These are phyloP conservation scores for Gastrolobium villosum DNA, from an alignment of 306 rosid species.

Conservation along the genomic window DNA sequence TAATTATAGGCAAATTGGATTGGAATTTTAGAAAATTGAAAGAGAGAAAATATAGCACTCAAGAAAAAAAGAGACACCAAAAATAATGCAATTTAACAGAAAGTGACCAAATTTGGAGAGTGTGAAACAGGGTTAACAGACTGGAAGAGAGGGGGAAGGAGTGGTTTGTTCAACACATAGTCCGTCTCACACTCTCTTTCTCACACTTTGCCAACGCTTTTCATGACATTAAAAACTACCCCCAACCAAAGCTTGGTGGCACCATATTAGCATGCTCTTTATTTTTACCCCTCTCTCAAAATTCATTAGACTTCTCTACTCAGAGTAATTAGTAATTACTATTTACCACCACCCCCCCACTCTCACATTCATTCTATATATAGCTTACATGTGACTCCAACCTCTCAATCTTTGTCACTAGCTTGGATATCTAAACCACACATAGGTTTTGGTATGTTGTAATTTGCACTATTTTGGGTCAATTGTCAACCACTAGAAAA, in stretches of 20 bases:
- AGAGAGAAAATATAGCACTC: slow-evolving; percentile 57
- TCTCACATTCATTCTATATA: slow-evolving; percentile 25
- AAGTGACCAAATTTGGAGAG: slow-evolving; percentile 70
- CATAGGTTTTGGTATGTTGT: slow-evolving; percentile 35
- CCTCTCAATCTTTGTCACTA: slow-evolving; percentile 46
- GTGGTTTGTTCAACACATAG: slow-evolving; percentile 53
- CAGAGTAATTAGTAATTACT: slow-evolving; percentile 30
- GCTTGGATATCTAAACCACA: slow-evolving; percentile 39
- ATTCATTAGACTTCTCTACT: neutral
- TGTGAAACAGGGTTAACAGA: slow-evolving; percentile 45
- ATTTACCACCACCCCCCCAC: slow-evolving; percentile 35
- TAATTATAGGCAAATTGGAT: slow-evolving; percentile 45
- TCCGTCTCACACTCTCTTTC: slow-evolving; percentile 96
- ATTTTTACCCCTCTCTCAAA: neutral
- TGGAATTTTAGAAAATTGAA: slow-evolving; percentile 41
- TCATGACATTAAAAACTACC: slow-evolving; percentile 51
- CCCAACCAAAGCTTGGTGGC: slow-evolving; percentile 56
- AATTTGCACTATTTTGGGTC: slow-evolving; percentile 34
- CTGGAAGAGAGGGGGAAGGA: slow-evolving; percentile 50
- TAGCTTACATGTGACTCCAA: slow-evolving; percentile 28
- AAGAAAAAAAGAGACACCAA: slow-evolving; percentile 44
- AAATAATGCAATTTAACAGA: slow-evolving; percentile 63
- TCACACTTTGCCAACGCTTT: slow-evolving; percentile 94
- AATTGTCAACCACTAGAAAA: neutral
- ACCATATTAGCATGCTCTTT: slow-evolving; percentile 45